Evolutionary conservation across 1,284 basidiomycete species (phyloP).

Genomic region (Tremellales sp.): DNA sequence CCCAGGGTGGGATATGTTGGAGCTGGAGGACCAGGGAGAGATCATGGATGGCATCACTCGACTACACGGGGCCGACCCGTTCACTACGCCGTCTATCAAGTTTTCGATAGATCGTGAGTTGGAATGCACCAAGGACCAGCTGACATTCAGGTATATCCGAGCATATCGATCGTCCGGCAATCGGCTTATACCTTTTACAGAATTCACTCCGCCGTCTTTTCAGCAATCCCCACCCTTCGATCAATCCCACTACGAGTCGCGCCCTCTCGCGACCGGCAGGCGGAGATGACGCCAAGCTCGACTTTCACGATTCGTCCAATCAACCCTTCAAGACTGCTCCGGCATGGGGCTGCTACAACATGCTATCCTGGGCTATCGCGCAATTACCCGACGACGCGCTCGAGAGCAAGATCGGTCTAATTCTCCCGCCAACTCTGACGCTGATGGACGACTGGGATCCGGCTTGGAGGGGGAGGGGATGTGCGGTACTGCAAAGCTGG

Average conservation of each 20-base stretch:
- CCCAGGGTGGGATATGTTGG: conserved; percentile 16
- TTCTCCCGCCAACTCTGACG: conserved; percentile 45
- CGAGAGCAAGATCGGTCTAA: conserved; percentile 32
- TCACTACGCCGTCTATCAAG: conserved; percentile 21
- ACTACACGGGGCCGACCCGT: conserved; percentile 29
- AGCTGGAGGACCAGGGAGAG: conserved; percentile 21
- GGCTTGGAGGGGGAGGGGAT: conserved; percentile 34
- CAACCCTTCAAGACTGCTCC: conserved; percentile 29
- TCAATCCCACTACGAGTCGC: conserved; percentile 21
- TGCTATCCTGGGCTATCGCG: conserved; percentile 23
- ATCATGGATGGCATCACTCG: conserved; percentile 19
- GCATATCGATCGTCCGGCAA: background rate
- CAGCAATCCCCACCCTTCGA: conserved; percentile 29
- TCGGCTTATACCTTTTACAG: conserved; percentile 22
- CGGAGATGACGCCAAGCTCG: conserved; percentile 23
- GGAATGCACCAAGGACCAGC: background rate
- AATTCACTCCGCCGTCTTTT: conserved; percentile 19
- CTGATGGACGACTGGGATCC: conserved; percentile 49
- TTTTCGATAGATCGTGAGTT: conserved; percentile 24
- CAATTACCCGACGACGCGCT: conserved; percentile 15
- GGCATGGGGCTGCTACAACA: conserved; percentile 33
- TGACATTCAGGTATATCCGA: background rate
- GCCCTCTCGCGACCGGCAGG: conserved; percentile 26
- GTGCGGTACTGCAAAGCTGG: conserved; percentile 30
- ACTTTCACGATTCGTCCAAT: conserved; percentile 27